These are phyloP conservation scores for Zygoascus tannicola DNA, from an alignment of 805 yeast genomes.

Conservation along the genomic window DNA sequence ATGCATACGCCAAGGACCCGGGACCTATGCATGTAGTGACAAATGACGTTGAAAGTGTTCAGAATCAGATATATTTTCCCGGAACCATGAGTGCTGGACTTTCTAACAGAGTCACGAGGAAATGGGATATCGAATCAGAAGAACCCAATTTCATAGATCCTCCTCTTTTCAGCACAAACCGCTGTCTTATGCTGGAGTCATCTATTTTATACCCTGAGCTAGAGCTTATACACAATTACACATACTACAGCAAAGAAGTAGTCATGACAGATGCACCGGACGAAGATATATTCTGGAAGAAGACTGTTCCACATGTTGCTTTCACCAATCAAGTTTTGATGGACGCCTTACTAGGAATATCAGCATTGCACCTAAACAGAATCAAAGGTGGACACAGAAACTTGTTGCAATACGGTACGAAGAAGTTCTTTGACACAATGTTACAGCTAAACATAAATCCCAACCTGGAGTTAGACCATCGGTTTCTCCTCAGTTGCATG, in stretches of 20 bases:
- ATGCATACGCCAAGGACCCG: too few species aligned
- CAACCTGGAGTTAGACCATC: constrained; percentile 6
- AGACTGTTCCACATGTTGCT: constrained; percentile 11
- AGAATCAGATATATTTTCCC: too few species aligned
- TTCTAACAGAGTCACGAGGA: too few species aligned
- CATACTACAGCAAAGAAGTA: constrained; percentile 6
- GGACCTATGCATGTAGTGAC: too few species aligned
- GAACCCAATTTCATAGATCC: too few species aligned
- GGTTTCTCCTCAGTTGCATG: constrained; percentile 10
- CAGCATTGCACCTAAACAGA: constrained; percentile 12
- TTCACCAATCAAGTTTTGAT: constrained; percentile 8
- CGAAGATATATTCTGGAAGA: constrained; percentile 12
- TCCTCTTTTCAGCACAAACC: too few species aligned
- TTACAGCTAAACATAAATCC: neutral
- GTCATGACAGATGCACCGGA: constrained; percentile 10
- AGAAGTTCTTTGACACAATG: constrained; percentile 3
- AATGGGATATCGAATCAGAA: too few species aligned
- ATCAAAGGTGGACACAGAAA: constrained; percentile 6
- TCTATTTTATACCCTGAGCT: constrained; percentile 8
- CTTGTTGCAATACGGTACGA: neutral
- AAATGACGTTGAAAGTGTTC: too few species aligned
- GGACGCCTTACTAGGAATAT: constrained; percentile 12
- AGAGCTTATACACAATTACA: constrained; percentile 14
- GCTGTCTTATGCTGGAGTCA: too few species aligned
- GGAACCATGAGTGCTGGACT: too few species aligned